Base-by-base conservation (phyloP, 2,329 filamentous ascomycete genomes). In the Incumbomyces delicatus region DNA sequence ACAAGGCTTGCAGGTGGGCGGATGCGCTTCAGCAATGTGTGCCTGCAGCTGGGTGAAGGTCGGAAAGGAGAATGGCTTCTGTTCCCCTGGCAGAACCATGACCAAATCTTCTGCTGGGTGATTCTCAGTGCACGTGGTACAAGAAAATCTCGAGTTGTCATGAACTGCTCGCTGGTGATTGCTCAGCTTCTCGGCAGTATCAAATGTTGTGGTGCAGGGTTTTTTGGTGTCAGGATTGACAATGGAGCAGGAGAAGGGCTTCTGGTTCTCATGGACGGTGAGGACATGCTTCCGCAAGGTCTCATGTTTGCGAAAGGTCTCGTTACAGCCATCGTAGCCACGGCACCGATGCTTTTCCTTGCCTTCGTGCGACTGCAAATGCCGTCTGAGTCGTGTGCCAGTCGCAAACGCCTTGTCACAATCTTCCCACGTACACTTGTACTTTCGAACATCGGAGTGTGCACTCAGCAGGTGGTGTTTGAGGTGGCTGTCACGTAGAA, bases 331-430 rank as follows among this genome's bases (percentile, higher is more conserved):
- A 1, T 76, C 74, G 55, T 78, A 82, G 30, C 78, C 81, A 17
- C 75, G 79, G 60, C 88, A 95, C 48, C 77, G 74, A 58, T 83
- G 88, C 44, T 83, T 76, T 60, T 92, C 83, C 55, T 82, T 78
- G 44, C 83, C 83, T 58, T 84, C 77, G 62, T 95, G 89, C 1
- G 85, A 80, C n/a, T 80, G 77, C 41, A 82, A 71, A 61, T 95
- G 89, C 32, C 86, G 76, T 49, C 83, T 78, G 14, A 95, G 74
- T 38, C 86, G 75, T 8, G 85, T 87, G 2, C 81, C 81, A 0
- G 86, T 94, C 41, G 86, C 76, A 61, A 95, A 95, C 30, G 76
- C 80, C 70, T 90, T 92, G 42, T 73, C 79, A 61, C 90, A 95
- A 5, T 74, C 80, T 12, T 78, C 72, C 58, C 79, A 79, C n/a